Conservation (phyloP, 2,329 filamentous ascomycete genomes). For the Ambrosiella xylebori region DNA sequence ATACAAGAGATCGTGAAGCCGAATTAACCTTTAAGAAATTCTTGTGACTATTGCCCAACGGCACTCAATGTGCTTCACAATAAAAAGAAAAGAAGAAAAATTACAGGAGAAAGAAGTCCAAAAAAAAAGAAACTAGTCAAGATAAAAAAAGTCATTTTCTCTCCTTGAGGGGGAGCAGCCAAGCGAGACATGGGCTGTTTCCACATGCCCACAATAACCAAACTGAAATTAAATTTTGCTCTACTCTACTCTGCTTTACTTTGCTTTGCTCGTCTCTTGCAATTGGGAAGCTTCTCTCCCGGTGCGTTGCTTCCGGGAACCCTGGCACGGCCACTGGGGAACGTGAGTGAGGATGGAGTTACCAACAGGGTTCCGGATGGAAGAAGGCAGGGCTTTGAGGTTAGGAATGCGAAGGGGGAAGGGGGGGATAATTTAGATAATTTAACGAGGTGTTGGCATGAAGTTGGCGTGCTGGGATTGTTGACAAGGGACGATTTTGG, state of each 20-base stretch:
- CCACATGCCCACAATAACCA: not conserved
- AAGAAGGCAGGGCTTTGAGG: no score
- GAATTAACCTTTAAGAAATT: not conserved
- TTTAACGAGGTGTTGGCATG: constrained; percentile 1
- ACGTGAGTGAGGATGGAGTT: not conserved
- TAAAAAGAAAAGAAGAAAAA: not conserved
- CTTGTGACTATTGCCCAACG: not conserved
- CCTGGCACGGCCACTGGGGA: not conserved
- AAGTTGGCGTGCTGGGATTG: not conserved
- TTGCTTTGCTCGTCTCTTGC: not conserved
- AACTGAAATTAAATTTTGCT: not conserved
- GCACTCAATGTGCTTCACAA: no score
- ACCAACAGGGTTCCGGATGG: no score
- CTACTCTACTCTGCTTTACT: not conserved
- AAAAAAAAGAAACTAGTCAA: not conserved
- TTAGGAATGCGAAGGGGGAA: not conserved
- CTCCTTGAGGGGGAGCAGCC: not conserved
- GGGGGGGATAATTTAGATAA: not conserved
- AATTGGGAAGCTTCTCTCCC: not conserved
- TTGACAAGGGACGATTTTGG: not conserved
- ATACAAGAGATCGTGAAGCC: not conserved
- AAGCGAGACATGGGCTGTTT: constrained; percentile 4
- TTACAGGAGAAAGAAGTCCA: not conserved
- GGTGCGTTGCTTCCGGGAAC: not conserved
- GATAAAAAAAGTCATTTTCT: constrained; percentile 3